Evolutionary conservation across 1,139 yeast species (phyloP).

Genomic region (Yamadazyma oceani): DNA sequence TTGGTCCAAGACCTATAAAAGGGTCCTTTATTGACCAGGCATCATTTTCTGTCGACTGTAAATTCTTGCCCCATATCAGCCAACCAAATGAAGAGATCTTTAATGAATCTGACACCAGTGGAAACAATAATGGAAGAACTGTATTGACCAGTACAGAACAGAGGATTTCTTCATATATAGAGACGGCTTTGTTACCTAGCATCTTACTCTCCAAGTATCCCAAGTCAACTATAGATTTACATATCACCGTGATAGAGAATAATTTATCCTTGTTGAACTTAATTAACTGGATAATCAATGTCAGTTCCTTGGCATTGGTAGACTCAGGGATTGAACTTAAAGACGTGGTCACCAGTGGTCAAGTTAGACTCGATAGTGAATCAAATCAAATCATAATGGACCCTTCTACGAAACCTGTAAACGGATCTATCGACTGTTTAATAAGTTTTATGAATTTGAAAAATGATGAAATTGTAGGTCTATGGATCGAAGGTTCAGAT

Average conservation of each 20-base stretch:
- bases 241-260: slow-evolving; percentile 58
- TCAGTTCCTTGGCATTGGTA: slow-evolving; percentile 70
- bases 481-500: slow-evolving; percentile 51
- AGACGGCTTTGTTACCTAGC: slow-evolving; percentile 59
- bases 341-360: slow-evolving; percentile 77
- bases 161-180: slow-evolving; percentile 52
- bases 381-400: slow-evolving; percentile 16
- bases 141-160: slow-evolving; percentile 51
- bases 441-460: slow-evolving; percentile 55
- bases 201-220: slow-evolving; percentile 77
- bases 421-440: slow-evolving; percentile 34
- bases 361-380: slow-evolving; percentile 27
- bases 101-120: slow-evolving; percentile 14
- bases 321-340: slow-evolving; percentile 81
- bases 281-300: slow-evolving; percentile 50
- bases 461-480: slow-evolving; percentile 53
- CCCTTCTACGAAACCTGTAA: slow-evolving; percentile 17
- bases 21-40: slow-evolving; percentile 75
- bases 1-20: slow-evolving; percentile 87
- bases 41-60: slow-evolving; percentile 64
- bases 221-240: slow-evolving; percentile 82
- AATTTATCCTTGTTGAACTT: slow-evolving; percentile 40
- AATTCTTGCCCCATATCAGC: slow-evolving; percentile 51
- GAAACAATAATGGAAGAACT: slow-evolving; percentile 31
- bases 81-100: slow-evolving; percentile 37